A percentile compares a stretch with the other conserved stretches of the same genome.
Evolutionary conservation across 2,329 filamentous ascomycete species (phyloP).

Genomic region (Talaromyces pinophilus): DNA sequence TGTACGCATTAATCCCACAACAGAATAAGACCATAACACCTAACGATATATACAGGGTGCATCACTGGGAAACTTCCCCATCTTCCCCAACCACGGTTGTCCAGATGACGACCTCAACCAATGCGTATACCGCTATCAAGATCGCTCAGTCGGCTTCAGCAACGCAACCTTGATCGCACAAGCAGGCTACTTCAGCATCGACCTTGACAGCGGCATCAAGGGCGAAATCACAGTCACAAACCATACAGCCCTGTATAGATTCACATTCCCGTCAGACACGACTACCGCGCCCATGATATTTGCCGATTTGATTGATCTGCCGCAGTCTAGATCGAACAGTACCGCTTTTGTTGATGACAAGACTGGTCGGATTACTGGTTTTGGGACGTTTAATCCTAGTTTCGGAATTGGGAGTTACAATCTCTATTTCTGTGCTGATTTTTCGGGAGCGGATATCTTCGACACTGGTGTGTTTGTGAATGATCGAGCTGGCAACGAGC

Average conservation of each 20-base stretch:
- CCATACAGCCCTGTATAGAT: constrained; percentile 66
- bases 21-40: neutral
- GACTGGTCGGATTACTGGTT: constrained; percentile 65
- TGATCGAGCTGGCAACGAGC: constrained; percentile 54
- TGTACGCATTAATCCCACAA: constrained; percentile 30
- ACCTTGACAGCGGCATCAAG: constrained; percentile 57
- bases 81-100: constrained; percentile 68
- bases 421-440: constrained; percentile 68
- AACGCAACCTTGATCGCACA: constrained; percentile 56
- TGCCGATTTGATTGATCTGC: constrained; percentile 66
- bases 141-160: constrained; percentile 52
- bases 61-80: constrained; percentile 71
- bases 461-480: constrained; percentile 65
- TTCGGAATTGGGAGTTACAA: constrained; percentile 65
- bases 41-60: constrained; percentile 43
- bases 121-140: constrained; percentile 61
- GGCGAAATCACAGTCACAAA: constrained; percentile 69
- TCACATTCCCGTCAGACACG: constrained; percentile 58
- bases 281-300: constrained; percentile 55
- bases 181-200: constrained; percentile 67
- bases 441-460: constrained; percentile 58
- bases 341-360: constrained; percentile 56
- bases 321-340: constrained; percentile 61
- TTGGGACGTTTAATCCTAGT: constrained; percentile 62
- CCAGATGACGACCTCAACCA: constrained; percentile 61